phyloP scores from a whole-genome alignment of 2,329 filamentous ascomycete species.

The Xylariaceae sp. region DNA sequence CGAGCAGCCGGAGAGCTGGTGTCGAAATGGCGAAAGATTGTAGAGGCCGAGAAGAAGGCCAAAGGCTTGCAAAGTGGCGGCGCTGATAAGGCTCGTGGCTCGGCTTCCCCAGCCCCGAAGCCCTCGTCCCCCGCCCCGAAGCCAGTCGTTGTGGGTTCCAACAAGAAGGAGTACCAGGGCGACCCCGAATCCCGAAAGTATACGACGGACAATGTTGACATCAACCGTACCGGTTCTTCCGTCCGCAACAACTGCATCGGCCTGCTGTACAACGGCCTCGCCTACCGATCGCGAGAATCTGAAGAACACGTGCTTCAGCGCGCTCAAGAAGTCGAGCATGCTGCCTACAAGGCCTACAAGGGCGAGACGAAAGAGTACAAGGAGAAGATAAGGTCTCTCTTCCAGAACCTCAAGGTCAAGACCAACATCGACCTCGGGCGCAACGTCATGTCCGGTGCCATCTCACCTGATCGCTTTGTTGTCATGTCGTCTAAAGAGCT shows the following conservation, averaged over 20 bases:
- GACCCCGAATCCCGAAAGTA: slow-evolving; percentile 77
- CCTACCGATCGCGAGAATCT: slow-evolving; percentile 65
- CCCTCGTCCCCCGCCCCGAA: slow-evolving; percentile 37
- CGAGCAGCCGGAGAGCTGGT: slow-evolving; percentile 78
- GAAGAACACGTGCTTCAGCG: slow-evolving; percentile 67
- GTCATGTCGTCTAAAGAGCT: slow-evolving; percentile 86
- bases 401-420: slow-evolving; percentile 91
- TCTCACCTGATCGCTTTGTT: slow-evolving; percentile 71
- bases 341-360: slow-evolving; percentile 66
- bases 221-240: slow-evolving; percentile 67
- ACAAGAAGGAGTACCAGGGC: slow-evolving; percentile 50
- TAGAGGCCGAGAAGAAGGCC: slow-evolving; percentile 59
- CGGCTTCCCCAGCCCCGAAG: slow-evolving; percentile 46
- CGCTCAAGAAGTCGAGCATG: slow-evolving; percentile 77
- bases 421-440: slow-evolving; percentile 74
- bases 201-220: slow-evolving; percentile 75
- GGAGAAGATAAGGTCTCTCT: slow-evolving; percentile 85
- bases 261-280: slow-evolving; percentile 88
- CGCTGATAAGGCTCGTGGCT: slow-evolving; percentile 42
- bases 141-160: slow-evolving; percentile 47
- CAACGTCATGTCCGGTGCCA: slow-evolving; percentile 70
- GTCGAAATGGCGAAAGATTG: slow-evolving; percentile 77
- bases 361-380: slow-evolving; percentile 74
- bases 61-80: slow-evolving; percentile 27
- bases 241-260: slow-evolving; percentile 82